Evolutionary conservation across 495 filamentous ascomycete genomes (phyloP), one percentile per base, ranked within the genome.

Genomic region (Tricharina praecox): DNA sequence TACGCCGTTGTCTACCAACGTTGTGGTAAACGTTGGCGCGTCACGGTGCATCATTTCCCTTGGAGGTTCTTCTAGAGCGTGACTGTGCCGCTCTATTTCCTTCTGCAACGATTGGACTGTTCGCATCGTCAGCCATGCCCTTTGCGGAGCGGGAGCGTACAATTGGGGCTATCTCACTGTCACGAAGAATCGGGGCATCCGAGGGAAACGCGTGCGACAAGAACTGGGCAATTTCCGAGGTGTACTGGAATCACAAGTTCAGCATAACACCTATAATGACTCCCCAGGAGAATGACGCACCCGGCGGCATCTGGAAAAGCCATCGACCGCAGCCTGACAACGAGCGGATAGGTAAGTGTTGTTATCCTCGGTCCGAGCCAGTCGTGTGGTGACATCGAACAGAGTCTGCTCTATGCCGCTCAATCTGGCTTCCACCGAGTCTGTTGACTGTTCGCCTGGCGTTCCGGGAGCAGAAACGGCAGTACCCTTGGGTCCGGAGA

Each of bases 1-100:
- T 3, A 82, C 11, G 13, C 28, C 77, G 35, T 79, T 79, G 41
- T 68, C 54, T 43, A 87, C 83, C 20, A 75, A 62, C 26, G 77
- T 76, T 80, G 38, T 75, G 74, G 59, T 62, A 79, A 87, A 13
- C 80, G 73, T 47, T 80, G 83, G 47, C 79, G 78, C 24, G 24
- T 75, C 79, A 30, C 81, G n/a, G n/a, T n/a, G 74, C 55, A 90
- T 75, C 19, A 84, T 68, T 23, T 73, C 65, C 44, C 93, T 86
- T 52, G 81, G 77, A 23, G 79, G 73, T 45, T 85, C 82, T 49
- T 95, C 88, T 19, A 88, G 68, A 34, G 78, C 69, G 43, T 96
- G 87, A 41, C 78, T 72, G 50, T 95, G 86, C 40, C 85, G 78
- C 53, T 79, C 75, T 51, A 97, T 79, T 52, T 94, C 87, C 54